Conservation (phyloP, 2,329 filamentous ascomycete genomes). For the Fusarium coicis region DNA sequence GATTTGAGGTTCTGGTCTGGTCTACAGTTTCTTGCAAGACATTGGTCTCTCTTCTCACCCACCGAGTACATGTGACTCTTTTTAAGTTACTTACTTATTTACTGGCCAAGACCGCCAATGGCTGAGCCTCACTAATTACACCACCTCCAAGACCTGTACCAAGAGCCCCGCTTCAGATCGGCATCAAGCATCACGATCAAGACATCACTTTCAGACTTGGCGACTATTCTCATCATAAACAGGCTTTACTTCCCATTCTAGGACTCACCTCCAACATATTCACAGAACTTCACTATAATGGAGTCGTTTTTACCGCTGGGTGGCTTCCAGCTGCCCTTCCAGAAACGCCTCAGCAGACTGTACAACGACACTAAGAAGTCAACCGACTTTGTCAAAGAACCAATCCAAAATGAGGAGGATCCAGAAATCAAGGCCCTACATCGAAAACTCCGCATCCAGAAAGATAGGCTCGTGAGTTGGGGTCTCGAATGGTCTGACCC, state of each 20-base stretch:
- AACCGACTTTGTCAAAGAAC: conserved; percentile 76
- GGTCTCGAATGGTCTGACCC: conserved; percentile 84
- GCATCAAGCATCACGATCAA: conserved; percentile 20
- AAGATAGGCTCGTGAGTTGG: conserved; percentile 82
- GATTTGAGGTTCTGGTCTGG: conserved; percentile 24
- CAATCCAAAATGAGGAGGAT: conserved; percentile 70
- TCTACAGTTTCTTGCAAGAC: neutral
- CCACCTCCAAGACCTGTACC: neutral
- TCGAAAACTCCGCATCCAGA: conserved; percentile 82
- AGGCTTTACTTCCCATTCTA: neutral
- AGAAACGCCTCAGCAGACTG: conserved; percentile 74
- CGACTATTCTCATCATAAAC: neutral
- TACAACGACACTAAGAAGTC: conserved; percentile 86
- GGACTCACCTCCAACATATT: neutral
- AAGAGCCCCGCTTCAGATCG: conserved; percentile 28
- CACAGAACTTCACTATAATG: conserved; percentile 49
- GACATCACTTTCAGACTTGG: conserved; percentile 22
- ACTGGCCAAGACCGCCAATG: conserved; percentile 12
- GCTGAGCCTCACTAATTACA: conserved; percentile 30
- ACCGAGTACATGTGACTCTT: conserved; percentile 3
- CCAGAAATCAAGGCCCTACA: conserved; percentile 78
- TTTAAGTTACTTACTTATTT: neutral
- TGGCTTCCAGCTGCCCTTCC: conserved; percentile 67
- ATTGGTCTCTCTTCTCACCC: neutral
- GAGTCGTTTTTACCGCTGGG: conserved; percentile 62